phyloP scores from a whole-genome alignment of 2,329 filamentous ascomycete genomes.

The Penicillium sp. region DNA sequence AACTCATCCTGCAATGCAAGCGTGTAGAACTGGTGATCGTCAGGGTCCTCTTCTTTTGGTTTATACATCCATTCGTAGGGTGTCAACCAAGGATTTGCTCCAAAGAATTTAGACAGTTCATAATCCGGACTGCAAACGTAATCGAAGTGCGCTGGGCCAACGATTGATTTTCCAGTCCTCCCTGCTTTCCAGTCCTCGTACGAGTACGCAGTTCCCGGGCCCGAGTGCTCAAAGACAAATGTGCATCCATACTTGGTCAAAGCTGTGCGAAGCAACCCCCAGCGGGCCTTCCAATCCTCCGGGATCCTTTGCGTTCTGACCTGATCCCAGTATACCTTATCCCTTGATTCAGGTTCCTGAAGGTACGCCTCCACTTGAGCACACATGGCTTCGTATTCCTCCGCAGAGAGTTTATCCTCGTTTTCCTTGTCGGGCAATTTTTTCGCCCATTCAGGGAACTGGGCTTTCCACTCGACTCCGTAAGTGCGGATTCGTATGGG shows the following conservation, averaged over 20 bases:
- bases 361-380: slow-evolving; percentile 3
- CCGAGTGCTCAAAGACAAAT: slow-evolving; percentile 9
- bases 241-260: slow-evolving; percentile 5
- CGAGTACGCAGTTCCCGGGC: slow-evolving; percentile 10
- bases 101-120: background rate
- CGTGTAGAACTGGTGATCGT: slow-evolving; percentile 11
- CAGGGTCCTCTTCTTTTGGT: background rate
- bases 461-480: slow-evolving; percentile 8
- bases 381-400: slow-evolving; percentile 7
- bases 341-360: slow-evolving; percentile 4
- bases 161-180: slow-evolving; percentile 6
- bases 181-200: slow-evolving; percentile 13
- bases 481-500: slow-evolving; percentile 4
- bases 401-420: background rate
- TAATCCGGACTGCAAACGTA: background rate
- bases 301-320: slow-evolving; percentile 1
- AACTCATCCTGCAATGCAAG: slow-evolving; percentile 11
- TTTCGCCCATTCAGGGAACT: slow-evolving; percentile 5
- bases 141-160: background rate
- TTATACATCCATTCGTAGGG: background rate
- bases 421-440: background rate
- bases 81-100: background rate
- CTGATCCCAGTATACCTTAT: slow-evolving; percentile 3
- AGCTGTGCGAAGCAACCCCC: background rate
- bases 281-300: slow-evolving; percentile 2